Evolutionary conservation across 352 stramenopile genomes (phyloP), one percentile per base, ranked within the genome.

Genomic region (Phytopythium oedochilum): DNA sequence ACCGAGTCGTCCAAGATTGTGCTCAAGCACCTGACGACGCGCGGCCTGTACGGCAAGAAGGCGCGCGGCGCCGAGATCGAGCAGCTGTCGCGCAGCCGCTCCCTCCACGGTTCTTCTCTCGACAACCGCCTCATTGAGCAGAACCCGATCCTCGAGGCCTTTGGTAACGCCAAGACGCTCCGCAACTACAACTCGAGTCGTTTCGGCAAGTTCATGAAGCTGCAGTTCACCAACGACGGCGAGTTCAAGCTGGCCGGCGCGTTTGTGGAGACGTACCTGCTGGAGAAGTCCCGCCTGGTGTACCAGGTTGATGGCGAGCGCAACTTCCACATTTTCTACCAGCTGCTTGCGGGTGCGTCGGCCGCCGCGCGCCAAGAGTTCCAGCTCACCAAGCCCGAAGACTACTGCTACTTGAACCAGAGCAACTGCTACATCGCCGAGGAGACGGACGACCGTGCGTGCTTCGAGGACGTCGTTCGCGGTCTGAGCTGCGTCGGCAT

Each of bases 311-410:
- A 91, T 36, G 84, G 86, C 35, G 92, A 98, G 68, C 88, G 94
- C 60, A 97, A 97, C 67, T 98, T 98, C 66, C 94, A 98, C 70
- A 95, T 97, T 50, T 98, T 98, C 56, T 98, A 98, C 66, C 89
- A 98, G 66, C 56, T 98, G 38, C 66, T 96, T 35, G 63, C 75
- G 5, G 89, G 83, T 23, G 81, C 83, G 5, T 84, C 78, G 18
- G 39, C 70, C 8, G 59, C 64, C 46, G 70, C 78, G 22, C 76
- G 75, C 36, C 55, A 69, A 40, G 68, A 88, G 54, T 89, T 91
- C 57, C 59, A 87, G 57, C 70, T 93, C 23, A 88, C 76, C 14
- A 75, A 79, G 64, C 65, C 87, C 20, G 53, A 96, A 74, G 81
- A 97, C 57, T 98, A 94, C 65, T 80, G 86, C 61, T 98, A 98